Base-by-base conservation (phyloP, 2,329 filamentous ascomycete genomes). In the Cladophialophora immunda region DNA sequence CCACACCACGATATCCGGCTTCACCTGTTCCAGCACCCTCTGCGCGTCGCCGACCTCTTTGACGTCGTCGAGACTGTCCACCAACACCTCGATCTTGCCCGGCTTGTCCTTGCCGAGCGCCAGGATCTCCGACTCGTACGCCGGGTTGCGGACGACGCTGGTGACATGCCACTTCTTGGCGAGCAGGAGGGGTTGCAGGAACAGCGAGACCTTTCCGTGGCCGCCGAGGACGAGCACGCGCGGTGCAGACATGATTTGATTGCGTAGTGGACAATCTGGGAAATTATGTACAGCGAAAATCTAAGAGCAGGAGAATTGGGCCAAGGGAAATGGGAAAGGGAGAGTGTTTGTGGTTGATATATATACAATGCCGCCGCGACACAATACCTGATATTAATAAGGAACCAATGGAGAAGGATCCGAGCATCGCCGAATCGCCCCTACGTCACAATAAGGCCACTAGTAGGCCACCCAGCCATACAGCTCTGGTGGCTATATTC, bases 181-280 rank as follows among this genome's bases (percentile, higher is more conserved):
- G 50, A 95, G 87, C 7, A 96, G 87, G 66, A 94, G 84, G 1
- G 90, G 91, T 8, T 92, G 95, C 45, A 95, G 85, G 52, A 90
- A 81, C 66, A 92, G 87, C 71, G 92, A 87, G 67, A 95, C 80
- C 77, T 93, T 92, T 80, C 92, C 92, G 81, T 94, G 92, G 74
- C 92, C 92, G 74, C 92, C 92, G 69, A 95, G 86, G 71, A 95
- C 80, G 68, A 94, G 88, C 66, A 94, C 87, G 75, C 87, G 83
- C 78, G 81, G 70, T 53, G 71, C 29, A 4, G 65, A 36, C 59
- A 58, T 63, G 27, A 22, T 58, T 32, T 56, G 17, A 11, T 15
- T 9, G 32, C 4, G n/a, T n/a, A 11, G 32, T 11, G 32, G 32
- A 13, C 32, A 11, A 34, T 34, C n/a, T n/a, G n/a, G n/a, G n/a